Evolutionary conservation across 1,284 basidiomycete species (phyloP).

Genomic region (Trametes versicolor): DNA sequence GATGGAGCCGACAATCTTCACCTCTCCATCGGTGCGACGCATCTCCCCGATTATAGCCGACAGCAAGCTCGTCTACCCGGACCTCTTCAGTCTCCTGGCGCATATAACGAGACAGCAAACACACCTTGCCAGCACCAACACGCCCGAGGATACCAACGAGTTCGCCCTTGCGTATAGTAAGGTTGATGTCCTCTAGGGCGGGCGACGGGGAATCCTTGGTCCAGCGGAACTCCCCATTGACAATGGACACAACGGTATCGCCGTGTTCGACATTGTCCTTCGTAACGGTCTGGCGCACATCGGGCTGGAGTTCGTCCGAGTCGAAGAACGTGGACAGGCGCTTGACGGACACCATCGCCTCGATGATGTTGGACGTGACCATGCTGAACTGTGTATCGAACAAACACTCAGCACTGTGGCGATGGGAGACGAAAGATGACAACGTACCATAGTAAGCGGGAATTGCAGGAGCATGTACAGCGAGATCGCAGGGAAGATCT

Average conservation of each 20-base stretch:
- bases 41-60: conserved; percentile 91
- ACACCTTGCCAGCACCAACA: conserved; percentile 92
- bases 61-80: conserved; percentile 68
- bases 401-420: not conserved
- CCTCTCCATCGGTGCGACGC: conserved; percentile 78
- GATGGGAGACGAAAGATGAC: not conserved
- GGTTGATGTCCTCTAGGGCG: conserved; percentile 80
- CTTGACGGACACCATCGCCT: conserved; percentile 87
- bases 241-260: conserved; percentile 79
- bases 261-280: conserved; percentile 59
- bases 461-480: conserved; percentile 92
- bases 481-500: conserved; percentile 95
- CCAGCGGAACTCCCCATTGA: conserved; percentile 85
- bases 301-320: conserved; percentile 83
- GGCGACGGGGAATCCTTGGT: conserved; percentile 62
- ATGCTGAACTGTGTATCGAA: conserved; percentile 60
- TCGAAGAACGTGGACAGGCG: conserved; percentile 84
- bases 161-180: conserved; percentile 87
- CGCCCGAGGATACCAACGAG: conserved; percentile 88
- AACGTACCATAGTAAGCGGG: conserved; percentile 83
- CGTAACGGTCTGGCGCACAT: conserved; percentile 67
- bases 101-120: conserved; percentile 30
- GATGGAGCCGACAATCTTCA: conserved; percentile 78
- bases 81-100: conserved; percentile 1
- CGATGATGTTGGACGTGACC: conserved; percentile 82